These are phyloP conservation scores for Babesia divergens DNA, from an alignment of 169 alveolate genomes.

Conservation along the genomic window DNA sequence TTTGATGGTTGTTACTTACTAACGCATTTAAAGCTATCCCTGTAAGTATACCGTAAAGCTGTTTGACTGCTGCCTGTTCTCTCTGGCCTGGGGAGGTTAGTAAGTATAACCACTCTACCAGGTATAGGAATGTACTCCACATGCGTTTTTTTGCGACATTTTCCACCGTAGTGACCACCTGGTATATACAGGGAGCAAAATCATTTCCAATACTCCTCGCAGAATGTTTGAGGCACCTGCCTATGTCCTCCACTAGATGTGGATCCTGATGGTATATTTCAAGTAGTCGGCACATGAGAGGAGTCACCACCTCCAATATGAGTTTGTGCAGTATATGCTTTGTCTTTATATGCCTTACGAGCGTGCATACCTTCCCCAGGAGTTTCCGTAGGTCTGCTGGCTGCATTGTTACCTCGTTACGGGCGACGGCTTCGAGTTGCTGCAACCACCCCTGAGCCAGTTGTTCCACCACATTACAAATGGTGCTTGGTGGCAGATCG, in stretches of 20 bases:
- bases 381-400: not conserved
- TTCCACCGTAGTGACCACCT: constrained; percentile 5
- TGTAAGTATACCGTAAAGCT: constrained; percentile 38
- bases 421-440: constrained; percentile 18
- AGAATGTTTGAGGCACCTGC: constrained; percentile 50
- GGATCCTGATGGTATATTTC: constrained; percentile 3
- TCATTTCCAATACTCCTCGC: constrained; percentile 27
- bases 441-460: constrained; percentile 16
- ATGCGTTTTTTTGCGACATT: constrained; percentile 21
- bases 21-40: constrained; percentile 13
- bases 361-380: constrained; percentile 1
- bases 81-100: not conserved
- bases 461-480: not conserved
- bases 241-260: constrained; percentile 22
- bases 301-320: constrained; percentile 2
- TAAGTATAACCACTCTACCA: constrained; percentile 51
- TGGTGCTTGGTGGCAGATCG: constrained; percentile 15
- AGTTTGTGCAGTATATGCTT: constrained; percentile 4
- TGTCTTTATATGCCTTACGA: constrained; percentile 9
- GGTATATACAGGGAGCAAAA: constrained; percentile 4
- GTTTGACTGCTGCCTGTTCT: constrained; percentile 10
- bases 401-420: not conserved
- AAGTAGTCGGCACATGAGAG: constrained; percentile 36
- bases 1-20: not conserved
- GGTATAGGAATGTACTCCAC: constrained; percentile 47